Evolutionary conservation across 208 protist genomes (phyloP), one percentile per base, ranked within the genome.

Genomic region (Trypanosoma vivax): DNA sequence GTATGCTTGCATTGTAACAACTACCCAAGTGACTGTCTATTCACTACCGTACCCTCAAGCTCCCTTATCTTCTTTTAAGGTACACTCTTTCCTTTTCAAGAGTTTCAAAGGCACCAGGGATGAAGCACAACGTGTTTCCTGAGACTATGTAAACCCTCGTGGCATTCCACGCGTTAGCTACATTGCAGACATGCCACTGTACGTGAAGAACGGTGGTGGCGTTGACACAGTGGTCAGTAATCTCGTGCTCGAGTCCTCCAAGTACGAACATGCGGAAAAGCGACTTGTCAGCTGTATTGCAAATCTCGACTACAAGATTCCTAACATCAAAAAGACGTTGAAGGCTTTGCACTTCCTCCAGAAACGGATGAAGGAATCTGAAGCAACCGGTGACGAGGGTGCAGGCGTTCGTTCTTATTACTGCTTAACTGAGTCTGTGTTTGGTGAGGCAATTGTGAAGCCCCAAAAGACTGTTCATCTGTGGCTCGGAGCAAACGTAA

Each of bases 401-500:
- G 16, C 54, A 66, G 16, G 64, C 24, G 48, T 79, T 92, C 63
- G 66, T 18, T 90, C 90, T 0, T 80, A 92, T 70, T 96, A 95
- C 67, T 82, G 82, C 10, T 65, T 97, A 5, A 83, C 88, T 3
- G 92, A 96, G 41, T 82, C 73, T 53, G 73, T 96, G 30, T 96
- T 94, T 65, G 86, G 73, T 42, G 70, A 94, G 56, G 90, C 88
- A 3, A 60, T 83, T 28, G 79, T 97, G 29, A 54, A 45, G 13
- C 72, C 82, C 14, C 85, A 92, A 68, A 55, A 90, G 46, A 91
- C 84, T 5, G 85, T 95, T 23, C 91, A 92, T 58, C 60, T 98
- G 3, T 97, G 91, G 92, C 79, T 97, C 14, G 94, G 95, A 11
- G 95, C 95, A 4, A 98, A 97, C 61, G 92, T 97, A 10, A 98